These are phyloP conservation scores for Polytrichum formosum DNA, from an alignment of 225 moss, liverwort and hornwort genomes.

Conservation along the genomic window DNA sequence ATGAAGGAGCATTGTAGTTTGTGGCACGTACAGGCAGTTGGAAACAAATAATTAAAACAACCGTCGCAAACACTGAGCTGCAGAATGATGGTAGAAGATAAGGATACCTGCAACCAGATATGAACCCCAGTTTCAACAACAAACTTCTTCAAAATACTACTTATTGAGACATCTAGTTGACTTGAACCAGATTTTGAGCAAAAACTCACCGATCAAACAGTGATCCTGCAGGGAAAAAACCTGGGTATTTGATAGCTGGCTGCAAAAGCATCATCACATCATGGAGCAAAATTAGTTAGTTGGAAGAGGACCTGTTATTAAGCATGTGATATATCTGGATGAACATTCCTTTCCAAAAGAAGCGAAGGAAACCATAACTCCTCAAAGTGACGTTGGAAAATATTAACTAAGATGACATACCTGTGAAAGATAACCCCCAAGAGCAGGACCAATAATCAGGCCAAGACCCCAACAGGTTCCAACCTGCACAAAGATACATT, in stretches of 20 bases:
- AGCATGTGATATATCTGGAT: no score
- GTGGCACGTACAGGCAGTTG: constrained; percentile 23
- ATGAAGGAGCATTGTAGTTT: background rate
- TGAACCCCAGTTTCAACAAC: background rate
- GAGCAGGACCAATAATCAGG: constrained; percentile 63
- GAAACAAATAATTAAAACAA: constrained; percentile 19
- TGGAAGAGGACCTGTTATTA: no score
- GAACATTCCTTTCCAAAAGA: no score
- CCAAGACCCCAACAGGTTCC: constrained; percentile 66
- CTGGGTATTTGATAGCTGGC: constrained; percentile 32
- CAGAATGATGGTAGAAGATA: constrained; percentile 31
- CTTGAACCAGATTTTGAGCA: background rate
- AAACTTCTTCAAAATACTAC: background rate
- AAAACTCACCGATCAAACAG: constrained; percentile 30
- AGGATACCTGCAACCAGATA: constrained; percentile 17
- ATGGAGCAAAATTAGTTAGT: no score
- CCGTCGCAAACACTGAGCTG: constrained; percentile 21
- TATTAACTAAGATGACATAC: constrained; percentile 14
- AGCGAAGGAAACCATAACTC: background rate
- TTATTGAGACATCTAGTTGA: background rate
- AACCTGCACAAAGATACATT: constrained; percentile 28
- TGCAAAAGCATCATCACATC: constrained; percentile 17
- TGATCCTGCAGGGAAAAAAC: constrained; percentile 20
- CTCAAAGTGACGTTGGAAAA: background rate
- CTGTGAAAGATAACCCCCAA: constrained; percentile 69